Conservation (phyloP, 177 flowering plant species). For the Telopea speciosissima region DNA sequence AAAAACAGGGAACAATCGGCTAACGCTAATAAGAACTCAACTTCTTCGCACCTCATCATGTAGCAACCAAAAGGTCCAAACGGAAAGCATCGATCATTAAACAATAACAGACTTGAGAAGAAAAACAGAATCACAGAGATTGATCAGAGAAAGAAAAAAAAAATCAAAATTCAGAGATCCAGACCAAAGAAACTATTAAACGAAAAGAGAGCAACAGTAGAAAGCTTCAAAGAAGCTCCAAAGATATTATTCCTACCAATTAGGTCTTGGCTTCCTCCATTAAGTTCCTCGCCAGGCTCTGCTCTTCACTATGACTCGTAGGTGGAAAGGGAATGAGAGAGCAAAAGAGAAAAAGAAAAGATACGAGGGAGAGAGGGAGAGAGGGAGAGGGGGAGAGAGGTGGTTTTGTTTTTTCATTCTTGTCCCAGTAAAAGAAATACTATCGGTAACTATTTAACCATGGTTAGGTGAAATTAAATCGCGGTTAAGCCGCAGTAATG, state of each 20-base stretch:
- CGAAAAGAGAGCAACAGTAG: background rate
- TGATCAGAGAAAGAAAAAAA: background rate
- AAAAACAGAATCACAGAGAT: background rate
- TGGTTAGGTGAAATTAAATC: background rate
- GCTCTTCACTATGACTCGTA: no score
- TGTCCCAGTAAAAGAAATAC: background rate
- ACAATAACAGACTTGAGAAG: background rate
- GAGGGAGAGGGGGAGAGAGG: background rate
- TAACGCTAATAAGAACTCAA: background rate
- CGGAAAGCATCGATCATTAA: background rate
- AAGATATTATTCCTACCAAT: background rate
- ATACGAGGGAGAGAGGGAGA: no score
- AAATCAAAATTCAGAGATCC: background rate
- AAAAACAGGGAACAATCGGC: no score
- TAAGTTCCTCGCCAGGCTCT: background rate
- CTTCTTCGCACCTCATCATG: background rate
- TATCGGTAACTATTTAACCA: background rate
- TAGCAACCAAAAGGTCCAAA: background rate
- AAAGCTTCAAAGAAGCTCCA: background rate
- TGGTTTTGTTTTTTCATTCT: background rate
- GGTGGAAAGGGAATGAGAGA: no score
- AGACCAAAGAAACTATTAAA: background rate
- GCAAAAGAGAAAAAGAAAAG: no score
- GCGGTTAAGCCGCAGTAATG: background rate
- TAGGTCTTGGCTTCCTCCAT: slow-evolving; percentile 8